phyloP scores from a whole-genome alignment of 306 rosid species.

The Cucumis cinereus region DNA sequence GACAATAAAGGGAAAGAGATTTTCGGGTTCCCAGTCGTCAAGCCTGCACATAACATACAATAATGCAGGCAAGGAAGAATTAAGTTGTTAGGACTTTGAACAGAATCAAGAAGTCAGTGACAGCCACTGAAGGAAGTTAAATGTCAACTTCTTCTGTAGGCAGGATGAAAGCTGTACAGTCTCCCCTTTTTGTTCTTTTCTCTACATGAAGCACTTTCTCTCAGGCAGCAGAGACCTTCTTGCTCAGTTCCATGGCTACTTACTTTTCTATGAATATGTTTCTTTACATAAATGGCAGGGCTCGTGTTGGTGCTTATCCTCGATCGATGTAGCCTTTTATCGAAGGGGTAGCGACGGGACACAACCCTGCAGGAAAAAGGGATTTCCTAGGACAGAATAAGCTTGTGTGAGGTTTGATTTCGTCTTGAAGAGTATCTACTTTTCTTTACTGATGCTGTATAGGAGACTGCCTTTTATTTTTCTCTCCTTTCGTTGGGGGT shows the following conservation, averaged over 20 bases:
- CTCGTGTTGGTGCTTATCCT: background rate
- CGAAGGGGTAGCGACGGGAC: background rate
- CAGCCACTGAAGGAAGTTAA: constrained; percentile 13
- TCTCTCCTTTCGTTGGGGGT: background rate
- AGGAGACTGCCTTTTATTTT: background rate
- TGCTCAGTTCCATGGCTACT: constrained; percentile 1
- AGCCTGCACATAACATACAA: background rate
- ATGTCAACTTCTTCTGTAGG: constrained; percentile 28
- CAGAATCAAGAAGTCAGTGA: background rate
- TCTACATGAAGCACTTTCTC: constrained; percentile 5
- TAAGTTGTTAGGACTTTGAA: background rate
- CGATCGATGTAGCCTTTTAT: background rate
- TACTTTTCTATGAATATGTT: background rate
- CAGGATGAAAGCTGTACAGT: constrained; percentile 31
- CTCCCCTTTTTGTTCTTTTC: constrained; percentile 19
- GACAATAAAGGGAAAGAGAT: background rate
- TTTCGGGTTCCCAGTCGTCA: background rate
- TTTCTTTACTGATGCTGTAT: constrained; percentile 9
- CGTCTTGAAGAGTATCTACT: constrained; percentile 11
- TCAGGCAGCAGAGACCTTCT: constrained; percentile 1
- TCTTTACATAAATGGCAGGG: constrained; percentile 11
- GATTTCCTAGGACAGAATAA: constrained; percentile 6
- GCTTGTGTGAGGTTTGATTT: constrained; percentile 17
- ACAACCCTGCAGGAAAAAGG: constrained; percentile 9
- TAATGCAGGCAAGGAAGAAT: background rate